Evolutionary conservation across 129 eudicot genomes (phyloP).

Genomic region (Ambrosia trifida): DNA sequence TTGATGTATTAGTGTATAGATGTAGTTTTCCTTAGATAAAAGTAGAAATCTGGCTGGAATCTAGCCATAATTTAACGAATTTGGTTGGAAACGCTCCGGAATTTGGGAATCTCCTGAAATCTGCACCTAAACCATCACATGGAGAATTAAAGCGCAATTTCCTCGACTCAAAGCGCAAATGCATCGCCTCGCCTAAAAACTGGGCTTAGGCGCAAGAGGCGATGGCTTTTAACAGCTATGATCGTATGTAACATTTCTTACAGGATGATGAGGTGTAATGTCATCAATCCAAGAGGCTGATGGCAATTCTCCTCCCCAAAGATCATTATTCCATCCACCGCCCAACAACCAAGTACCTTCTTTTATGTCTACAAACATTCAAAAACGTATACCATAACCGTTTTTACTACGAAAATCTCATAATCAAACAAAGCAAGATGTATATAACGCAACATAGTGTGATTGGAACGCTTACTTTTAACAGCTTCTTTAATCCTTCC

Average conservation of each 20-base stretch:
- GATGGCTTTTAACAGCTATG: no score
- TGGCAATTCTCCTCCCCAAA: conserved; percentile 97
- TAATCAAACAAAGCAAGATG: conserved; percentile 14
- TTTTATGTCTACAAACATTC: conserved; percentile 48
- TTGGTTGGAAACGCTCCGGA: no score
- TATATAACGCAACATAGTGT: not conserved
- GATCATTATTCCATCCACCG: conserved; percentile 96
- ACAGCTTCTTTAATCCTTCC: conserved; percentile 58
- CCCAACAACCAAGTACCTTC: conserved; percentile 89
- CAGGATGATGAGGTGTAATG: conserved; percentile 78
- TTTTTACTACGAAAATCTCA: conserved; percentile 13
- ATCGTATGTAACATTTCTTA: conserved; percentile 28
- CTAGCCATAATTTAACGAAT: no score
- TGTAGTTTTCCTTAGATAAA: no score
- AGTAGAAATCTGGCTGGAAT: no score
- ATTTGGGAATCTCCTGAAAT: no score
- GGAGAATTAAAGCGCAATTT: no score
- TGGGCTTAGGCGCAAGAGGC: no score
- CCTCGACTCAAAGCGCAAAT: no score
- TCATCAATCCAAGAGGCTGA: conserved; percentile 90
- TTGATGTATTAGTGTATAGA: no score
- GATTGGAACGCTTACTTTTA: conserved; percentile 48
- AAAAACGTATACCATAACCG: not conserved
- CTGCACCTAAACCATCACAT: no score
- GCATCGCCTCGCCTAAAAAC: no score